A percentile compares a stretch with the other conserved stretches of the same genome.
phyloP scores from a whole-genome alignment of 495 filamentous ascomycete species.

The Daldinia childiae region DNA sequence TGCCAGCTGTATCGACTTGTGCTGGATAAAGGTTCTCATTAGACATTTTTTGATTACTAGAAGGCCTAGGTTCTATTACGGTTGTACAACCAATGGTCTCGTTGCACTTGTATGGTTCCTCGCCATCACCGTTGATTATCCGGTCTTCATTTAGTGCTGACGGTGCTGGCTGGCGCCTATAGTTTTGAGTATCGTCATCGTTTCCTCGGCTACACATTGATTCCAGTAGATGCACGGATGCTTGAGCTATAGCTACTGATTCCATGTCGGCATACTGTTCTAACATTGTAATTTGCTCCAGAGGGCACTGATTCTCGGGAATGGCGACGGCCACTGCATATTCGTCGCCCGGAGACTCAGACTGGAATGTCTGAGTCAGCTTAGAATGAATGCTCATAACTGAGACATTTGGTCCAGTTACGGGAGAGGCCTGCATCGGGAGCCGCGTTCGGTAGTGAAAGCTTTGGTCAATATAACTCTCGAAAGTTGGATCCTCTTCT shows the following conservation, averaged over 20 bases:
- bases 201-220: neutral
- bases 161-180: neutral
- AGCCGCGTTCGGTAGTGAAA: slow-evolving; percentile 45
- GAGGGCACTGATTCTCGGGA: neutral
- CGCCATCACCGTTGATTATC: neutral
- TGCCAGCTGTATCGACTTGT: neutral
- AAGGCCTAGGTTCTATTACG: neutral
- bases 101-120: neutral
- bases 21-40: neutral
- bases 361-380: slow-evolving; percentile 26
- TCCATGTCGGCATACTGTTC: slow-evolving; percentile 3
- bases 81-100: neutral
- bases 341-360: slow-evolving; percentile 11
- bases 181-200: neutral
- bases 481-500: slow-evolving; percentile 17
- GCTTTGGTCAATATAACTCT: slow-evolving; percentile 41
- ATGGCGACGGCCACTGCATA: neutral
- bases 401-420: slow-evolving; percentile 3
- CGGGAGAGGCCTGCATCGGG: slow-evolving; percentile 13
- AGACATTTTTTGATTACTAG: neutral
- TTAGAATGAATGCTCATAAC: neutral
- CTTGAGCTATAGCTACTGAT: neutral
- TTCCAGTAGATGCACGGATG: slow-evolving; percentile 7
- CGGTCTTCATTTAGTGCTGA: neutral
- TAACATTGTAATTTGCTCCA: neutral